Evolutionary conservation across 1,284 basidiomycete genomes (phyloP).

Genomic region (Inonotus hispidus): DNA sequence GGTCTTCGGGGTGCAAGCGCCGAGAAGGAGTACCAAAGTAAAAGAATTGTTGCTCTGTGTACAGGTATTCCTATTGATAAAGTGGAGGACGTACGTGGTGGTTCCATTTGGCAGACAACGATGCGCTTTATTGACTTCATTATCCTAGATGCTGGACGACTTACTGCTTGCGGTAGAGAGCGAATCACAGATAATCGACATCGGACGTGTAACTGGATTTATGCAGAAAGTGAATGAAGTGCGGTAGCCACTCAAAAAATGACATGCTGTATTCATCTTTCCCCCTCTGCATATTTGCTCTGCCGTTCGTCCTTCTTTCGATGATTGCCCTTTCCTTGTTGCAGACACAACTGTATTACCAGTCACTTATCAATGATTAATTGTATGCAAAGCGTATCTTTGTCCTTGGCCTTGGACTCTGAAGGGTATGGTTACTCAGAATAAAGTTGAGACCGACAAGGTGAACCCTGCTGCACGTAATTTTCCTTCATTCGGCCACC

Average conservation of each 20-base stretch:
- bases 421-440: background rate
- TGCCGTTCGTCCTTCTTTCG: background rate
- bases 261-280: slow-evolving; percentile 6
- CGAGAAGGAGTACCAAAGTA: slow-evolving; percentile 85
- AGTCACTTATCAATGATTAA: slow-evolving; percentile 20
- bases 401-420: background rate
- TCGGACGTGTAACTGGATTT: slow-evolving; percentile 82
- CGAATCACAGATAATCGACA: slow-evolving; percentile 79
- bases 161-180: slow-evolving; percentile 86
- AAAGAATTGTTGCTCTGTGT: slow-evolving; percentile 87
- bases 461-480: no score
- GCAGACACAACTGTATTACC: slow-evolving; percentile 20
- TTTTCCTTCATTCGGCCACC: no score
- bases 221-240: slow-evolving; percentile 46
- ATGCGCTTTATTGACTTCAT: slow-evolving; percentile 19
- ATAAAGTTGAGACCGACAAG: background rate
- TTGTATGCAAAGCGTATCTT: slow-evolving; percentile 25
- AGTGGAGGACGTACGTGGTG: slow-evolving; percentile 76
- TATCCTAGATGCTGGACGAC: slow-evolving; percentile 76
- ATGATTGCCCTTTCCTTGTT: slow-evolving; percentile 7
- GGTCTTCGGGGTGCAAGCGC: slow-evolving; percentile 75
- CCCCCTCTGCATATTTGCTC: background rate
- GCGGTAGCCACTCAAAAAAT: slow-evolving; percentile 5
- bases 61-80: slow-evolving; percentile 84
- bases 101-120: slow-evolving; percentile 13